Conservation (phyloP, 306 rosid species). For the Macrotyloma uniflorum region DNA sequence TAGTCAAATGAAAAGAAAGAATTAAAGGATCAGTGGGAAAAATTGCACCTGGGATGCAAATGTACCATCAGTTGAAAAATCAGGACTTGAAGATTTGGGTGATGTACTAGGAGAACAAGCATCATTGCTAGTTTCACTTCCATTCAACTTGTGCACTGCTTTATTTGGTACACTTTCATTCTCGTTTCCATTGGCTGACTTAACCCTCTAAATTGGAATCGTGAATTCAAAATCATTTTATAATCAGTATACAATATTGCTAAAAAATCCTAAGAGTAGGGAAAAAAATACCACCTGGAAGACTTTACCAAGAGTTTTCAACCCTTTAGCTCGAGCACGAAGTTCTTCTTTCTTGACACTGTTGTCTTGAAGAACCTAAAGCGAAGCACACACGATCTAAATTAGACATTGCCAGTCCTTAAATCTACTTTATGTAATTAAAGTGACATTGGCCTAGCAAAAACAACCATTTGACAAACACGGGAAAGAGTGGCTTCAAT, state of each 20-base stretch:
- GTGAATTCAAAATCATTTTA: slow-evolving; percentile 39
- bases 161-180: slow-evolving; percentile 47
- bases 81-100: slow-evolving; percentile 51
- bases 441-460: slow-evolving; percentile 27
- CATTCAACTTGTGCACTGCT: slow-evolving; percentile 71
- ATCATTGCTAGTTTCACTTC: slow-evolving; percentile 64
- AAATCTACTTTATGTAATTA: slow-evolving; percentile 25
- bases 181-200: slow-evolving; percentile 68
- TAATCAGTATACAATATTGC: slow-evolving; percentile 24
- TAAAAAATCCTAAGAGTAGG: slow-evolving; percentile 19
- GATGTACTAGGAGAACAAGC: slow-evolving; percentile 59
- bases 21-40: not conserved
- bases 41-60: slow-evolving; percentile 57
- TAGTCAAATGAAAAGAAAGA: not conserved
- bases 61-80: slow-evolving; percentile 46
- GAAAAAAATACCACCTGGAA: slow-evolving; percentile 73
- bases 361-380: slow-evolving; percentile 92
- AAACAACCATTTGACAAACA: slow-evolving; percentile 91
- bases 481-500: slow-evolving; percentile 98
- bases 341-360: slow-evolving; percentile 86
- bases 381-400: slow-evolving; percentile 43
- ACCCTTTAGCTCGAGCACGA: slow-evolving; percentile 93
- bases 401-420: slow-evolving; percentile 30
- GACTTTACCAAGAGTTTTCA: slow-evolving; percentile 95
- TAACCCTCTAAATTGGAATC: slow-evolving; percentile 64